Conservation (phyloP, 2,329 filamentous ascomycete genomes). For the Tricladium varicosporioides region DNA sequence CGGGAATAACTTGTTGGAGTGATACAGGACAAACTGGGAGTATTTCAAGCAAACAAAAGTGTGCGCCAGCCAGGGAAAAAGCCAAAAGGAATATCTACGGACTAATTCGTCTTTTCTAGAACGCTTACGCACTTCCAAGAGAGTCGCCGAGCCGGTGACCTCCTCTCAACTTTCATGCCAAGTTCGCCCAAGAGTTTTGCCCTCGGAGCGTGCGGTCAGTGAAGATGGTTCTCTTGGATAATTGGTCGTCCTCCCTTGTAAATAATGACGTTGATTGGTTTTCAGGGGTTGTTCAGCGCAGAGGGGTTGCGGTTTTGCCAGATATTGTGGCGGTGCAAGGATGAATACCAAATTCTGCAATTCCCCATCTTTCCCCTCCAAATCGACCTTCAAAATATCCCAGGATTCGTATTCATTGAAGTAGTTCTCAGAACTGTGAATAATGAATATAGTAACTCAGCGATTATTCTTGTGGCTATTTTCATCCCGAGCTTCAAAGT, state of each 20-base stretch:
- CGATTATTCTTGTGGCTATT: not conserved
- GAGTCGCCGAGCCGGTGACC: not conserved
- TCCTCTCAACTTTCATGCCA: not conserved
- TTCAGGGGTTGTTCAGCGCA: slow-evolving; percentile 4
- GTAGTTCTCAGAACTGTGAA: not conserved
- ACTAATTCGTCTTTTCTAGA: not conserved
- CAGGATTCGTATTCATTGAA: not conserved
- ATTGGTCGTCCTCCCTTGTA: slow-evolving; percentile 1
- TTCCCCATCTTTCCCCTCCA: not conserved
- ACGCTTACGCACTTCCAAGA: not conserved
- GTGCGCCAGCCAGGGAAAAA: too few relatives aligned
- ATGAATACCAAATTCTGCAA: not conserved
- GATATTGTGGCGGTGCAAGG: not conserved
- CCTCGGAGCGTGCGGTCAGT: not conserved
- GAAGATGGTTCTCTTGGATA: not conserved
- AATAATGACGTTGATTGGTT: slow-evolving; percentile 8
- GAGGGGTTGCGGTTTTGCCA: slow-evolving; percentile 2
- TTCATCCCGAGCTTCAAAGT: not conserved
- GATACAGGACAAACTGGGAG: not conserved
- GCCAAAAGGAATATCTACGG: too few relatives aligned
- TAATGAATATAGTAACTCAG: not conserved
- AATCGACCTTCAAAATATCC: not conserved
- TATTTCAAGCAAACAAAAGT: not conserved
- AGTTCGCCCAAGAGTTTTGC: not conserved
- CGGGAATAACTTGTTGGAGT: not conserved